Evolutionary conservation across 805 yeast genomes (phyloP), one percentile per base, ranked within the genome.

Genomic region (Zygoascus biomembranicola): DNA sequence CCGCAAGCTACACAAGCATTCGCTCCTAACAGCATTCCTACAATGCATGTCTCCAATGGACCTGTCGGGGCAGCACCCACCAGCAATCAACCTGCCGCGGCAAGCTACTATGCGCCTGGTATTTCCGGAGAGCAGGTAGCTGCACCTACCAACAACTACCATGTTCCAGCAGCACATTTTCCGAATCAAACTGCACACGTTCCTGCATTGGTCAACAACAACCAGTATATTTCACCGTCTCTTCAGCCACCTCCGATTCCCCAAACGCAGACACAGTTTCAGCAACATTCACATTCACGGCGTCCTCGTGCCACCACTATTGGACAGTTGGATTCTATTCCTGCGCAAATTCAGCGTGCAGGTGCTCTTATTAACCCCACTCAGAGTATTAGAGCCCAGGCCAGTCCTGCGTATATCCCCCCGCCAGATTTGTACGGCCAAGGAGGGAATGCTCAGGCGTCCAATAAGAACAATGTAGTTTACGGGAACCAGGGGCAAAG

Each of bases 361-460:
- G 69, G 74, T 1, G 72, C 73, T 5, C 61, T 70, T 52, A 69
- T 72, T 37, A 67, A 71, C 49, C 71, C 73, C 1, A 62, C 63
- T 20, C 66, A 69, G 16, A 62, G 66, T 4, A 70, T 71, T 23
- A 66, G 68, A 13, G 67, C 72, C 32, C 73, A 70, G 56, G 69
- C 70, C 14, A 63, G 69, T 50, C 74, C 75, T 0, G 73, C 74
- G 1, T 71, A 71, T 54, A 60, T 70, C 50, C 74, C 74, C 3
- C 75, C 75, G 8, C 68, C 71, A 3, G 72, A 68, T n/a, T 43
- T 62, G 28, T 53, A 51, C 16, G 43, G 56, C 10, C 28, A 32
- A 5, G 55, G 51, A 42, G 44, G 44, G 13, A 42, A 42, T 42
- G 43, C 35, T 18, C 35, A 13, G 18, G 49, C 8, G 18, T 14